Percentiles rank a stretch among this genome's conserved stretches.
Evolutionary conservation across 257 asterid genomes (phyloP).

Genomic region (Hygrophila difformis): DNA sequence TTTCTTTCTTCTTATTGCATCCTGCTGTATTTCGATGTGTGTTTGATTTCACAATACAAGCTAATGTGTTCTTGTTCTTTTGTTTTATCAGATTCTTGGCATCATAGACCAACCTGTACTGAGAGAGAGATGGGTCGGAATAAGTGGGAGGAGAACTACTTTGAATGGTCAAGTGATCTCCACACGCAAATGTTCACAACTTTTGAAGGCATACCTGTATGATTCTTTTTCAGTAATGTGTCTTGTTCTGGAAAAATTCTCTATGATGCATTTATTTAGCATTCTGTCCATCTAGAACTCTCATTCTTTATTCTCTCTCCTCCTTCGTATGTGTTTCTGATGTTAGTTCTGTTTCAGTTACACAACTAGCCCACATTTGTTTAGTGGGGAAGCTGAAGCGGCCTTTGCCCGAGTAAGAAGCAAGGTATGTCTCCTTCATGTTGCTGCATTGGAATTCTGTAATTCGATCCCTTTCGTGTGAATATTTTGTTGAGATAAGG

Average conservation of each 20-base stretch:
- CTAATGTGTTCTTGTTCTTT: slow-evolving; percentile 4
- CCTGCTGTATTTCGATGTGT: slow-evolving; percentile 9
- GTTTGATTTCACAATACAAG: not conserved
- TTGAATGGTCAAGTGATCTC: slow-evolving; percentile 73
- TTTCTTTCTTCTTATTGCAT: slow-evolving; percentile 6
- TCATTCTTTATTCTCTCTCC: no score
- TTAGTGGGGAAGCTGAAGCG: slow-evolving; percentile 69
- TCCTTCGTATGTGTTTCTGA: no score
- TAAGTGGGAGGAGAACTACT: slow-evolving; percentile 65
- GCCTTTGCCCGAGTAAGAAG: slow-evolving; percentile 81
- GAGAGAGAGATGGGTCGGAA: slow-evolving; percentile 91
- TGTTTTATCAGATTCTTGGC: slow-evolving; percentile 66
- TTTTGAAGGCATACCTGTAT: slow-evolving; percentile 84
- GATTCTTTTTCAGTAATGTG: slow-evolving; percentile 14
- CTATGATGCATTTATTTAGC: not conserved
- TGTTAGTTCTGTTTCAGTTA: slow-evolving; percentile 38
- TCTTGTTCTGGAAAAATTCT: not conserved
- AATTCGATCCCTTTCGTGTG: no score
- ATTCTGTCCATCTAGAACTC: no score
- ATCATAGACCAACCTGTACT: slow-evolving; percentile 89
- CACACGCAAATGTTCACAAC: slow-evolving; percentile 67
- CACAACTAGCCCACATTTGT: slow-evolving; percentile 99
- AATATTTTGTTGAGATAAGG: no score
- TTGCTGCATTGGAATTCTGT: slow-evolving; percentile 2
- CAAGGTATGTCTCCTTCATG: slow-evolving; percentile 40